Conservation (phyloP, 495 filamentous ascomycete species). For the Aspergillus sparsus region DNA sequence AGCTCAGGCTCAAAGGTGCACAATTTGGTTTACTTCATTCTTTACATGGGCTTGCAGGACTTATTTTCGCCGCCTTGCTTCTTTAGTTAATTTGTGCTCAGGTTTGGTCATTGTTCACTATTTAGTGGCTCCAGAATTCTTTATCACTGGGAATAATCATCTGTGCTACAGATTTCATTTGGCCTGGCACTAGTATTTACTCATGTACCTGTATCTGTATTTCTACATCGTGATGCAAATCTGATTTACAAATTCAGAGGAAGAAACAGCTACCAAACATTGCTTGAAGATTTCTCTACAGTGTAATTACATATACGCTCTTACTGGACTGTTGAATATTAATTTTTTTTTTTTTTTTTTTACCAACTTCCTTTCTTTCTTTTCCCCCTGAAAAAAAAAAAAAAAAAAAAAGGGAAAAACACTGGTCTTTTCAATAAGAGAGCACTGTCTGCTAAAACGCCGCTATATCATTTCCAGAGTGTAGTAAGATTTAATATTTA, state of each 20-base stretch:
- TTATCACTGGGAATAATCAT: neutral
- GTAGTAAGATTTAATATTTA: conserved; percentile 49
- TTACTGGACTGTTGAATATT: neutral
- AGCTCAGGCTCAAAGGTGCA: conserved; percentile 12
- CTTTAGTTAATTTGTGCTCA: neutral
- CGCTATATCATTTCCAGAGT: conserved; percentile 48
- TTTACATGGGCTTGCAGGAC: neutral
- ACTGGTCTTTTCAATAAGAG: too few species aligned
- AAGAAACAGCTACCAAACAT: neutral
- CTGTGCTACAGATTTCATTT: neutral
- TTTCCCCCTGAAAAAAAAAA: too few species aligned
- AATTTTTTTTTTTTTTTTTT: conserved; percentile 16
- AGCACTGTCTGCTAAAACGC: conserved; percentile 30
- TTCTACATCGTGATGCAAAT: conserved; percentile 34
- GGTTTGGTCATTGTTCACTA: conserved; percentile 2
- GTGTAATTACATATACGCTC: neutral
- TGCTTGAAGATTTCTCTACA: neutral
- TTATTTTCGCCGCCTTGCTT: neutral
- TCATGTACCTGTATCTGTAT: conserved; percentile 20
- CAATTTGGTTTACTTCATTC: neutral
- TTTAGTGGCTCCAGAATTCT: neutral
- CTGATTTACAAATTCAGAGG: conserved; percentile 9
- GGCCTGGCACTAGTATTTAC: neutral
- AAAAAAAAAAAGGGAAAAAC: too few species aligned
- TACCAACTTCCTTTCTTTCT: too few species aligned